These are phyloP conservation scores for Conticribra guillardii DNA, from an alignment of 108 stramenopile species.

Conservation along the genomic window DNA sequence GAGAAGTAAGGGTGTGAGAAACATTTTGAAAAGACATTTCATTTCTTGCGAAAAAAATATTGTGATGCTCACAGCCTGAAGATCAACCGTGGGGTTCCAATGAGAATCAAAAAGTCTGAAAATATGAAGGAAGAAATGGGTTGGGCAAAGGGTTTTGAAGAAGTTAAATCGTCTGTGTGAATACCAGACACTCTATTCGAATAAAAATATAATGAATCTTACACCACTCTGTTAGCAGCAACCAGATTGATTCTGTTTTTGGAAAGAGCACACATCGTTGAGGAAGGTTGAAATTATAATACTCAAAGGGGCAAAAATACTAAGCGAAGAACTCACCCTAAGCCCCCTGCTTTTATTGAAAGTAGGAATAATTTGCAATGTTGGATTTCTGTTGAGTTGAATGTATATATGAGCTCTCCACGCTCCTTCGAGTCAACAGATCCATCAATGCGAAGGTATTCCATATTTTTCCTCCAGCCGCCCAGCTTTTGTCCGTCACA, in stretches of 20 bases:
- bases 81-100: slow-evolving; percentile 68
- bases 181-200: too few species aligned
- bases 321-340: slow-evolving; percentile 25
- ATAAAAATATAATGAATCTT: too few species aligned
- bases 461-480: slow-evolving; percentile 60
- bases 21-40: too few species aligned
- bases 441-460: slow-evolving; percentile 83
- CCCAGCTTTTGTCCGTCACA: slow-evolving; percentile 39
- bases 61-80: slow-evolving; percentile 69
- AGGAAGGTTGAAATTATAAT: background rate
- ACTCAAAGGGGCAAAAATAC: too few species aligned
- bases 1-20: too few species aligned
- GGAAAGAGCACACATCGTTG: too few species aligned
- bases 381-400: slow-evolving; percentile 50
- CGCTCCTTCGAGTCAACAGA: slow-evolving; percentile 56
- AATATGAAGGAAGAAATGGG: too few species aligned
- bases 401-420: slow-evolving; percentile 58
- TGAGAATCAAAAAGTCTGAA: slow-evolving; percentile 70
- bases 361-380: slow-evolving; percentile 49
- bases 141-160: too few species aligned
- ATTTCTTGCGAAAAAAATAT: too few species aligned
- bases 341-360: slow-evolving; percentile 62
- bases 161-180: too few species aligned
- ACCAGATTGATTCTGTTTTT: slow-evolving; percentile 37
- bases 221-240: slow-evolving; percentile 62